Evolutionary conservation across 306 rosid genomes (phyloP).

Genomic region (Citrullus amarus): DNA sequence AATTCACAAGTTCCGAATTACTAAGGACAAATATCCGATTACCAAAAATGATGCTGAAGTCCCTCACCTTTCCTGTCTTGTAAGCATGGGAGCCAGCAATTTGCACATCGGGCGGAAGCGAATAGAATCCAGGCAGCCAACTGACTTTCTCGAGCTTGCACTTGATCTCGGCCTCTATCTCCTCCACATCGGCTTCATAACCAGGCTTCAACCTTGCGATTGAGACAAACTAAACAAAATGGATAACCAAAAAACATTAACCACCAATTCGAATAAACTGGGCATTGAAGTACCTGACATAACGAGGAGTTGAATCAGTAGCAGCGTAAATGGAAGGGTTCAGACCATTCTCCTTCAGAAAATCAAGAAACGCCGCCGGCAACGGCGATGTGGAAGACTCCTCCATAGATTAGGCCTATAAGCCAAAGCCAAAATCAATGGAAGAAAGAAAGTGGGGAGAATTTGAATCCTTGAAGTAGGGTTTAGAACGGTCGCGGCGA

Average conservation of each 20-base stretch:
- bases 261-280: background rate
- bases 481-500: background rate
- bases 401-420: conserved; percentile 24
- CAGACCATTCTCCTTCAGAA: conserved; percentile 50
- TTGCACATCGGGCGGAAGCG: conserved; percentile 54
- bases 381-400: conserved; percentile 25
- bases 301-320: conserved; percentile 64
- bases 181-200: conserved; percentile 48
- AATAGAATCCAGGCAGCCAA: conserved; percentile 66
- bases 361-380: conserved; percentile 50
- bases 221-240: background rate
- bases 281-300: conserved; percentile 45
- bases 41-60: background rate
- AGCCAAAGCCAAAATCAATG: background rate
- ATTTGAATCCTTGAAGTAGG: background rate
- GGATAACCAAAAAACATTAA: background rate
- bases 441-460: background rate
- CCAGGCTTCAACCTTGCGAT: conserved; percentile 60
- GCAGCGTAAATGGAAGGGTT: conserved; percentile 62
- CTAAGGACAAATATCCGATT: background rate
- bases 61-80: conserved; percentile 59
- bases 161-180: conserved; percentile 47
- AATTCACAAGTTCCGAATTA: background rate
- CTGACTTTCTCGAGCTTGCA: conserved; percentile 46
- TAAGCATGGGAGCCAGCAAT: conserved; percentile 63